Evolutionary conservation across 2,329 filamentous ascomycete genomes (phyloP).

Genomic region (Thielaviopsis punctulata): DNA sequence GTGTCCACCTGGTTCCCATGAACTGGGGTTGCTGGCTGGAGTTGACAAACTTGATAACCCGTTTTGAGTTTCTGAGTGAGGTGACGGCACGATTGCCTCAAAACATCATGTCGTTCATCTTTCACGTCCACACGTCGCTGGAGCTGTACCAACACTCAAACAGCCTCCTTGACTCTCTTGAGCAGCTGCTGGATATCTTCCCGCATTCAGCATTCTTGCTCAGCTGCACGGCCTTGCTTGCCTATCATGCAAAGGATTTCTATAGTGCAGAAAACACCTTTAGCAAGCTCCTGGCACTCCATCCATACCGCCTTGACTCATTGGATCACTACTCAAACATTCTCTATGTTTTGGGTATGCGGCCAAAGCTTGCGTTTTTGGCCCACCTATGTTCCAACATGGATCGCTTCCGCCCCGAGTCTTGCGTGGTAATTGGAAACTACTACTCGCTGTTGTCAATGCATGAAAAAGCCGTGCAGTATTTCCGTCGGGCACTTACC

Average conservation of each 20-base stretch:
- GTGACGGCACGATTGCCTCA: conserved; percentile 60
- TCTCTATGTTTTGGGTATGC: conserved; percentile 75
- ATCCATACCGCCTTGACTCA: conserved; percentile 62
- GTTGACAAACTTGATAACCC: conserved; percentile 61
- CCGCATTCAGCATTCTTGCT: conserved; percentile 77
- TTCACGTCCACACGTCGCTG: conserved; percentile 77
- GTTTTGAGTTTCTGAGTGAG: conserved; percentile 66
- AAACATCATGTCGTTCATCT: conserved; percentile 86
- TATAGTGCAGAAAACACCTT: conserved; percentile 49
- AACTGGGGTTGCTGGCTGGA: conserved; percentile 98
- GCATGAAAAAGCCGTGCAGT: conserved; percentile 95
- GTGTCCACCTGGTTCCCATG: conserved; percentile 78
- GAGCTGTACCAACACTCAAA: conserved; percentile 79
- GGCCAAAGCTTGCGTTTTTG: conserved; percentile 80
- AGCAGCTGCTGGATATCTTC: conserved; percentile 68
- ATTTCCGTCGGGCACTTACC: conserved; percentile 83
- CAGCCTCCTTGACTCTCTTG: conserved; percentile 50
- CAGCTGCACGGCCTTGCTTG: conserved; percentile 72
- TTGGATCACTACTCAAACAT: conserved; percentile 97
- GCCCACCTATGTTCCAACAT: conserved; percentile 80
- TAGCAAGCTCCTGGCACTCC: conserved; percentile 62
- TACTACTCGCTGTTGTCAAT: conserved; percentile 90
- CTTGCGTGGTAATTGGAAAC: conserved; percentile 91
- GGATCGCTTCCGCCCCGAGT: conserved; percentile 92
- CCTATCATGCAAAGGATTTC: conserved; percentile 80